A percentile compares a stretch with the other conserved stretches of the same genome.
These are phyloP conservation scores for Neonectria magnoliae DNA, from an alignment of 2,329 filamentous ascomycete species.

Conservation along the genomic window DNA sequence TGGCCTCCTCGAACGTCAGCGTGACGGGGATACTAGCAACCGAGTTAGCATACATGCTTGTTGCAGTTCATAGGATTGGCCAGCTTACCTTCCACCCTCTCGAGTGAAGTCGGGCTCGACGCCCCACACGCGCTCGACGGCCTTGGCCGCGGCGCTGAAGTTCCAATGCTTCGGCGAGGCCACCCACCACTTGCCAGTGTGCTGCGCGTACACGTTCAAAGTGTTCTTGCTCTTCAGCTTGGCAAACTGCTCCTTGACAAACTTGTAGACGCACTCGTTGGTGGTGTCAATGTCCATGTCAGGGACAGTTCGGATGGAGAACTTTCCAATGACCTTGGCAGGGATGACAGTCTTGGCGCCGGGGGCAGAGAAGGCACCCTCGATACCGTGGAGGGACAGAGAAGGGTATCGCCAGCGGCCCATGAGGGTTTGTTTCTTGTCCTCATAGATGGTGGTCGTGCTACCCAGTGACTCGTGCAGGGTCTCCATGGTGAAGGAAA, in stretches of 20 bases:
- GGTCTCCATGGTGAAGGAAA: constrained; percentile 96
- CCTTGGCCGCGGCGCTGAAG: constrained; percentile 92
- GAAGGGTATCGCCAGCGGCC: constrained; percentile 95
- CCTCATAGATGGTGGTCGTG: constrained; percentile 84
- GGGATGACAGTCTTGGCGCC: constrained; percentile 99
- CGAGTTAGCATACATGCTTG: constrained; percentile 26
- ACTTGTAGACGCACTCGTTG: constrained; percentile 84
- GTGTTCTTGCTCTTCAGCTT: constrained; percentile 94
- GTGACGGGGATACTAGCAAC: constrained; percentile 87
- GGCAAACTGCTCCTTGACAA: constrained; percentile 84
- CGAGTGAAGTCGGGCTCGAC: constrained; percentile 94
- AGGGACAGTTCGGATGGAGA: constrained; percentile 96
- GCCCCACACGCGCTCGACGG: constrained; percentile 94
- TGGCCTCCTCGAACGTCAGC: constrained; percentile 95
- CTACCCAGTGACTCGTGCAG: constrained; percentile 91
- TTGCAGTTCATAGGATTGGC: not conserved
- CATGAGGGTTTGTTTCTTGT: constrained; percentile 95
- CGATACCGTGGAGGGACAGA: constrained; percentile 91
- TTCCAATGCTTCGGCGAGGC: constrained; percentile 99
- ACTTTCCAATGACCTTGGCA: constrained; percentile 97
- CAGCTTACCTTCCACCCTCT: constrained; percentile 84
- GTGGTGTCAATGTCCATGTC: constrained; percentile 96
- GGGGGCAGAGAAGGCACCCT: constrained; percentile 92
- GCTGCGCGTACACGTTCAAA: constrained; percentile 81
- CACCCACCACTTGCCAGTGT: constrained; percentile 99